A percentile compares a stretch with the other conserved stretches of the same genome.
phyloP scores from a whole-genome alignment of 2,329 filamentous ascomycete species.

The Colletotrichum tropicicola region DNA sequence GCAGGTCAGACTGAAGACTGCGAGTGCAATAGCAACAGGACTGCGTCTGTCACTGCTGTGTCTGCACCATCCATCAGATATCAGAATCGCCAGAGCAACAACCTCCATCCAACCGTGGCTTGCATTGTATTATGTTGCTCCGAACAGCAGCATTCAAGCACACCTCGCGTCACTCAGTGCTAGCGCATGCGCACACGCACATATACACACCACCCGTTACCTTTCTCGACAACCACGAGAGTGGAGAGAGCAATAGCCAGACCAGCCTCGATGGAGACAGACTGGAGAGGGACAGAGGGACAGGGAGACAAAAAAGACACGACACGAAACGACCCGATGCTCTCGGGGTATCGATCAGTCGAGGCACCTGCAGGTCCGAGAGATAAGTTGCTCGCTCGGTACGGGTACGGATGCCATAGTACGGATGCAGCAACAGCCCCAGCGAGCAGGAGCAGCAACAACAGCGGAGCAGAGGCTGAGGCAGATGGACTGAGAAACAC shows the following conservation, averaged over 20 bases:
- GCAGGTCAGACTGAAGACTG: slow-evolving; percentile 31
- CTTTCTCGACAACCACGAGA: not conserved
- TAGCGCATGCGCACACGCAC: not conserved
- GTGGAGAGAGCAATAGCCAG: not conserved
- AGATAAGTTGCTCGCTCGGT: slow-evolving; percentile 14
- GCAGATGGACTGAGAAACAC: not conserved
- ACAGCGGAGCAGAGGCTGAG: not conserved
- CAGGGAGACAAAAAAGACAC: not conserved
- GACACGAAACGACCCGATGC: slow-evolving; percentile 2
- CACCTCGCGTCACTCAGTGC: slow-evolving; percentile 7
- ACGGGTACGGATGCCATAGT: slow-evolving; percentile 8
- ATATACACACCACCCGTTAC: not conserved
- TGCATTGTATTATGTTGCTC: slow-evolving; percentile 4
- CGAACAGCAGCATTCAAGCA: slow-evolving; percentile 13
- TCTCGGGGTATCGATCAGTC: slow-evolving; percentile 11
- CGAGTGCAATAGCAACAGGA: slow-evolving; percentile 23
- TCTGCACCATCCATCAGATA: slow-evolving; percentile 26
- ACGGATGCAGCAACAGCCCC: slow-evolving; percentile 10
- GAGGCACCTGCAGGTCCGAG: slow-evolving; percentile 23
- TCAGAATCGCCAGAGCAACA: slow-evolving; percentile 24
- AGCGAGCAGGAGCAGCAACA: not conserved
- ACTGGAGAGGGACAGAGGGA: not conserved
- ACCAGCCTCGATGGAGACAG: not conserved
- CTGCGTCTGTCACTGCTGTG: slow-evolving; percentile 19
- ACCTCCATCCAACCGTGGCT: not conserved